phyloP scores from a whole-genome alignment of 352 stramenopile species.

The Phytophthora gonapodyides region DNA sequence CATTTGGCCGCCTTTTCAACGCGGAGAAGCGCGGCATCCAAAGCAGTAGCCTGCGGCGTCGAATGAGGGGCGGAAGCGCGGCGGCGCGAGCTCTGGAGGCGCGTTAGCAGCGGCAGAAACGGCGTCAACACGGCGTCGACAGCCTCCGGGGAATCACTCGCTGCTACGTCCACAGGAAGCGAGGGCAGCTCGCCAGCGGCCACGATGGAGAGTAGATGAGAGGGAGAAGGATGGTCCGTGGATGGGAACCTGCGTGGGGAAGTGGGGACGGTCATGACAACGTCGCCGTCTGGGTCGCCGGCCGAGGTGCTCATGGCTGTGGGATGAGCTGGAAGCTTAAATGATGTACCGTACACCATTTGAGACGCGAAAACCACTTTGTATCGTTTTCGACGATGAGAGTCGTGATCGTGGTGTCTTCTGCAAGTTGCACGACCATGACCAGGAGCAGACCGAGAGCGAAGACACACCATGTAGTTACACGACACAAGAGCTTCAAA shows the following conservation, averaged over 20 bases:
- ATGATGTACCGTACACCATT: too few species aligned
- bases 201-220: slow-evolving; percentile 30
- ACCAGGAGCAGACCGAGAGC: too few species aligned
- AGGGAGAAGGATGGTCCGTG: not conserved
- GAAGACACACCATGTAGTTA: too few species aligned
- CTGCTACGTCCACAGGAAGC: slow-evolving; percentile 18
- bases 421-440: too few species aligned
- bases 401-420: too few species aligned
- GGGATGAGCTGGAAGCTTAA: too few species aligned
- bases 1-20: slow-evolving; percentile 50
- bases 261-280: slow-evolving; percentile 15
- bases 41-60: slow-evolving; percentile 2
- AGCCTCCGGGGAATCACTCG: slow-evolving; percentile 9
- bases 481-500: too few species aligned
- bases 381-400: too few species aligned
- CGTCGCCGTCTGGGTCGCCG: slow-evolving; percentile 18
- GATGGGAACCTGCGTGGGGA: not conserved
- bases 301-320: too few species aligned
- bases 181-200: slow-evolving; percentile 28
- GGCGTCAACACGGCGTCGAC: slow-evolving; percentile 37
- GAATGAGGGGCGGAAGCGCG: not conserved
- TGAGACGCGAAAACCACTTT: too few species aligned
- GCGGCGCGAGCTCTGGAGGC: slow-evolving; percentile 42
- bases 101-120: slow-evolving; percentile 55
- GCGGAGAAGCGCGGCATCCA: slow-evolving; percentile 38